Evolutionary conservation across 2,329 filamentous ascomycete genomes (phyloP), one percentile per base, ranked within the genome.

Genomic region (Dothistroma pini): DNA sequence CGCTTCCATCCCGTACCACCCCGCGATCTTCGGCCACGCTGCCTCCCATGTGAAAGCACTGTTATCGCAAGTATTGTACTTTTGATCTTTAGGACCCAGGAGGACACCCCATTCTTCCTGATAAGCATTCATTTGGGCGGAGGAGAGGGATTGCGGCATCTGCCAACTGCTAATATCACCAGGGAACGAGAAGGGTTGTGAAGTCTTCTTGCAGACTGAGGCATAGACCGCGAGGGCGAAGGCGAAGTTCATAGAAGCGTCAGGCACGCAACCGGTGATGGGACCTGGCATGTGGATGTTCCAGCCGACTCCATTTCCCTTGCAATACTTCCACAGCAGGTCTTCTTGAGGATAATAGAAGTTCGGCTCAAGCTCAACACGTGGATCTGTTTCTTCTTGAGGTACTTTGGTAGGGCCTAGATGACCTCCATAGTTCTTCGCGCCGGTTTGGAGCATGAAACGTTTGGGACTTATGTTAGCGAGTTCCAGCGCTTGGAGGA

Each of bases 321-420:
- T 62, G 66, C 79, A 80, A 65, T 75, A 84, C 0, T 71, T 64
- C 31, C 69, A 73, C 4, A 84, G 72, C 3, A 74, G 70, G 62
- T 84, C 81, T 72, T 84, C 81, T 69, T 84, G 82, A 0, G 75
- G 68, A 63, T 83, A 84, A 75, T 84, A 84, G 70, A 84, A 84
- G 69, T 84, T 84, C 0, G 78, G 76, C 62, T 80, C 78, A 0
- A 80, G 72, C 0, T 35, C 68, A 58, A 51, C 81, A 68, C 54
- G 78, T 1, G 79, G 77, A 62, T 81, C 79, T 9, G 73, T 74
- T 68, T 84, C 82, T 59, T 79, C 75, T 53, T 79, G 76, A 0
- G 81, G 82, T 3, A 75, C 68, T 2, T 73, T 71, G 0, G 75
- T 69, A 0, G 79, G 79, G 1, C 81, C 81, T 11, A 82, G 73